These are phyloP conservation scores for Leucocoprinus leucothites DNA, from an alignment of 768 basidiomycete genomes.

Conservation along the genomic window DNA sequence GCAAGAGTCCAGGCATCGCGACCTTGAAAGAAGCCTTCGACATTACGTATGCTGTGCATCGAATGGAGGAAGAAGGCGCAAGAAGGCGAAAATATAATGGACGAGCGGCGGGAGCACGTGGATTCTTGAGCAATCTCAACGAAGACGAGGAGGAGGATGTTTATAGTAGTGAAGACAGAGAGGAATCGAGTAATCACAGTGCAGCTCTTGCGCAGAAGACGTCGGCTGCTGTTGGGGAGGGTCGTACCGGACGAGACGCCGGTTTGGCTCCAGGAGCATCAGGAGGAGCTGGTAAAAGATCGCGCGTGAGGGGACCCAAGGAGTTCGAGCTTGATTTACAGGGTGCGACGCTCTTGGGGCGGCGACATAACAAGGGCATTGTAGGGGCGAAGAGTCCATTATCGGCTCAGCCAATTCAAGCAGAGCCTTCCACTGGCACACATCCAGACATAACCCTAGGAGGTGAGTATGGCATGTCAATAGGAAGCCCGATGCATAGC, in stretches of 20 bases:
- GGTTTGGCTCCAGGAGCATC: slow-evolving; percentile 17
- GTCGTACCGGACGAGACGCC: slow-evolving; percentile 36
- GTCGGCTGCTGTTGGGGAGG: slow-evolving; percentile 23
- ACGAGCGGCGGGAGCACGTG: slow-evolving; percentile 70
- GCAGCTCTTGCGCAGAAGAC: slow-evolving; percentile 7
- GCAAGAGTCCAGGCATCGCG: slow-evolving; percentile 88
- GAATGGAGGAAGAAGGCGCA: slow-evolving; percentile 98
- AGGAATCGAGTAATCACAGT: slow-evolving; percentile 1
- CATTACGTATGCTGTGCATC: slow-evolving; percentile 97
- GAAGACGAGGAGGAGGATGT: slow-evolving; percentile 78
- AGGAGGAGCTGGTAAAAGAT: slow-evolving; percentile 11
- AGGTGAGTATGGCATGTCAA: slow-evolving; percentile 18
- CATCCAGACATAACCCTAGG: slow-evolving; percentile 12
- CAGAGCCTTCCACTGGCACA: slow-evolving; percentile 1
- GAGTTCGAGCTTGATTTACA: slow-evolving; percentile 85
- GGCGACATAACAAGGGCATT: slow-evolving; percentile 48
- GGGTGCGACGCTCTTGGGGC: slow-evolving; percentile 81
- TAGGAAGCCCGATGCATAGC: slow-evolving; percentile 23
- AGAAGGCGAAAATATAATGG: slow-evolving; percentile 80
- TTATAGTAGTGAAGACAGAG: slow-evolving; percentile 29
- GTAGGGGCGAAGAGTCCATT: slow-evolving; percentile 16
- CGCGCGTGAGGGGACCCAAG: slow-evolving; percentile 11
- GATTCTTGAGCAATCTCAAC: slow-evolving; percentile 83
- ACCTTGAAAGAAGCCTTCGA: slow-evolving; percentile 98
- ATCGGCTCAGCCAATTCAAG: slow-evolving; percentile 8